These are phyloP conservation scores for Porcisia hertigi DNA, from an alignment of 208 protist genomes.

Conservation along the genomic window DNA sequence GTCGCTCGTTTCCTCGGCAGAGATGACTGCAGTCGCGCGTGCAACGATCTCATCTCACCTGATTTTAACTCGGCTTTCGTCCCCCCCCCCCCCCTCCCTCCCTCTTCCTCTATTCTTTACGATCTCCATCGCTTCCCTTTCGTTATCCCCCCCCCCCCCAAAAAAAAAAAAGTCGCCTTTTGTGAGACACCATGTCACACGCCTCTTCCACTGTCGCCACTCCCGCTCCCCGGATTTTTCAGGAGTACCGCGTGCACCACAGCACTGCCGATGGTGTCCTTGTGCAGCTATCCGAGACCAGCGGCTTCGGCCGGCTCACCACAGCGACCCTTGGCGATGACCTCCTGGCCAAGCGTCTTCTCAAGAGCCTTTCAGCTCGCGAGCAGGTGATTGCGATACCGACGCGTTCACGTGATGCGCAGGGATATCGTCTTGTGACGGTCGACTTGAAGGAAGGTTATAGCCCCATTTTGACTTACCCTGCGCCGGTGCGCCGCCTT, in stretches of 20 bases:
- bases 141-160: background rate
- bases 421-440: constrained; percentile 79
- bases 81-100: background rate
- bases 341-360: constrained; percentile 59
- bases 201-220: background rate
- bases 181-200: background rate
- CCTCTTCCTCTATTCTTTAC: background rate
- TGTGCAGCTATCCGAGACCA: constrained; percentile 70
- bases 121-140: too few relatives aligned
- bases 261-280: constrained; percentile 65
- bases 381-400: constrained; percentile 53
- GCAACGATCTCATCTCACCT: background rate
- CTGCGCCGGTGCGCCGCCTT: constrained; percentile 46
- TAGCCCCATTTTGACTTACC: constrained; percentile 61
- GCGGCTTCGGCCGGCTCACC: constrained; percentile 81
- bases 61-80: background rate
- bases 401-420: constrained; percentile 52
- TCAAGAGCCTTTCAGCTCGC: constrained; percentile 61
- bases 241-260: constrained; percentile 85
- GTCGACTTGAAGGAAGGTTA: constrained; percentile 59
- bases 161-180: background rate
- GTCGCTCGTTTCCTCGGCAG: background rate
- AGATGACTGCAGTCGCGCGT: background rate
- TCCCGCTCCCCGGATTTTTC: constrained; percentile 26
- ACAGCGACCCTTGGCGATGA: constrained; percentile 71